These are phyloP conservation scores for Xerocomellus chrysenteron DNA, from an alignment of 768 basidiomycete genomes.

Conservation along the genomic window DNA sequence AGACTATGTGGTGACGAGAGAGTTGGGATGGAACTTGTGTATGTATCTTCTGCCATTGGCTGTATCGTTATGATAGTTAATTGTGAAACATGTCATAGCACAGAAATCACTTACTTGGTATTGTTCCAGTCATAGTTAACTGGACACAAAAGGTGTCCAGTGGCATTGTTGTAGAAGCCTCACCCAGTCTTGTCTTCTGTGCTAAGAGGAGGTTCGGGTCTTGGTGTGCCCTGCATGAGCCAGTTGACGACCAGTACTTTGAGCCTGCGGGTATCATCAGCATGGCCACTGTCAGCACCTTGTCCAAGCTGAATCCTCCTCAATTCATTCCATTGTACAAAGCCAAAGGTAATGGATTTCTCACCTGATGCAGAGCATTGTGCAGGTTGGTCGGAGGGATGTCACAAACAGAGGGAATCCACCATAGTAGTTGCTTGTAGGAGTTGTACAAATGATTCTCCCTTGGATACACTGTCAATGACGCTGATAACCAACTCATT, in stretches of 20 bases:
- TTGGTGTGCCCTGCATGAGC: background rate
- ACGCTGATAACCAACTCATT: no score
- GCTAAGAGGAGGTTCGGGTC: background rate
- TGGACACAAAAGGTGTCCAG: background rate
- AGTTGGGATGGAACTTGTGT: background rate
- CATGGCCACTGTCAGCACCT: background rate
- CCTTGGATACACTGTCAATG: no score
- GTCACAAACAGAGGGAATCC: no score
- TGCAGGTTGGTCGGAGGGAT: no score
- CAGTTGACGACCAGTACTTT: background rate
- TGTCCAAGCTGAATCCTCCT: background rate
- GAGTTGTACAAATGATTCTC: no score
- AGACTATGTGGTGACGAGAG: background rate
- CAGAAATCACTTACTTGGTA: background rate
- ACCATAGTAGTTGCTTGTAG: no score
- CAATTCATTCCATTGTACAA: no score
- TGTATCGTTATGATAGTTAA: background rate
- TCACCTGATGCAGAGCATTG: no score
- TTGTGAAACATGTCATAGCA: no score
- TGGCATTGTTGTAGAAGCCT: background rate
- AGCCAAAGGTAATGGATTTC: no score
- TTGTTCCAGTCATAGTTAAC: constrained; percentile 1
- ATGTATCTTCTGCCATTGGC: background rate
- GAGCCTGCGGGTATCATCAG: background rate
- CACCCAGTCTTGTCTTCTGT: background rate